Evolutionary conservation across 2,329 filamentous ascomycete species (phyloP).

Genomic region (Penicillium sp.): DNA sequence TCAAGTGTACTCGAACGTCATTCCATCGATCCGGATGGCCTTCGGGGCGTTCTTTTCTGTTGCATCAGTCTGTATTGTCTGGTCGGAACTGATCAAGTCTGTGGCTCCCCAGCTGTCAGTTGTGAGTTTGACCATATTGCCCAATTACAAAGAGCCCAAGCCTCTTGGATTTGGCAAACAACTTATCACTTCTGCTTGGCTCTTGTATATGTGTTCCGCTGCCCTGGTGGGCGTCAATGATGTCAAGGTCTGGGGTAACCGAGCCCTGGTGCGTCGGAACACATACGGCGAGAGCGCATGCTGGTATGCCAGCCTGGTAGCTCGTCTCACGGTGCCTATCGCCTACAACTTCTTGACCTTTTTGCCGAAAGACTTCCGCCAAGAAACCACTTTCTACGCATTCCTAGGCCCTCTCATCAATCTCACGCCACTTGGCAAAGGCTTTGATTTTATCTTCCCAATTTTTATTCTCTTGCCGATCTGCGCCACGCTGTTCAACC

Average conservation of each 20-base stretch:
- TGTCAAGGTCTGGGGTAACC: constrained; percentile 95
- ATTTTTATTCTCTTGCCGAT: constrained; percentile 85
- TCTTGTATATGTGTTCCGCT: constrained; percentile 92
- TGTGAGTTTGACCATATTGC: constrained; percentile 61
- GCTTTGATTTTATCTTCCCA: constrained; percentile 87
- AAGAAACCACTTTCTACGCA: constrained; percentile 77
- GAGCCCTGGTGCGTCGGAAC: constrained; percentile 83
- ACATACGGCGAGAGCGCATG: constrained; percentile 92
- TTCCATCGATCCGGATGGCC: constrained; percentile 66
- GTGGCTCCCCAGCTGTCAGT: constrained; percentile 73
- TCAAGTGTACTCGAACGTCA: constrained; percentile 68
- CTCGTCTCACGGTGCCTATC: constrained; percentile 86
- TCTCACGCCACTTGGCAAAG: constrained; percentile 75
- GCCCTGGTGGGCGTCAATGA: constrained; percentile 85
- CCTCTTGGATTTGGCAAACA: constrained; percentile 86
- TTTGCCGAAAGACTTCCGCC: constrained; percentile 69
- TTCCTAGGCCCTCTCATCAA: constrained; percentile 84
- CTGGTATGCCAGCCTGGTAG: constrained; percentile 93
- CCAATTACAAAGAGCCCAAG: constrained; percentile 67
- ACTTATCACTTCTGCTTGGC: constrained; percentile 79
- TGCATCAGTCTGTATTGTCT: constrained; percentile 81
- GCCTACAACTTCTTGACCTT: constrained; percentile 97
- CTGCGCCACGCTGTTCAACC: constrained; percentile 78
- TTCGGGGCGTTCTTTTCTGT: constrained; percentile 68
- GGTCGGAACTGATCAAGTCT: constrained; percentile 91